Evolutionary conservation across 2,329 filamentous ascomycete species (phyloP).

Genomic region (Ustulina deusta): DNA sequence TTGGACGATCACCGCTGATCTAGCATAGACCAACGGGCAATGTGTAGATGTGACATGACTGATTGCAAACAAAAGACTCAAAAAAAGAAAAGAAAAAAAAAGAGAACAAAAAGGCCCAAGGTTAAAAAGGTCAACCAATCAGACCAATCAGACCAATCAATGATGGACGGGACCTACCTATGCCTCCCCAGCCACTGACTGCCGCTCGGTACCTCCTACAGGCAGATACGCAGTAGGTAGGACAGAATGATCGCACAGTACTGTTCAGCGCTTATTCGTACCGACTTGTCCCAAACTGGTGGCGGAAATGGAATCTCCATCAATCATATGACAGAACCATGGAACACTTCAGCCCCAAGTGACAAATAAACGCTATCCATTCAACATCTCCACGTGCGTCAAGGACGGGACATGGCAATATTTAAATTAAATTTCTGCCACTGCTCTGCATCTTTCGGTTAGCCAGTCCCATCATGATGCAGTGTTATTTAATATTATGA

Average conservation of each 20-base stretch:
- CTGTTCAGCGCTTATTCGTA: neutral
- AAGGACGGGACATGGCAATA: neutral
- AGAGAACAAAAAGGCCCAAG: too few relatives aligned
- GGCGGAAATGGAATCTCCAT: slow-evolving; percentile 34
- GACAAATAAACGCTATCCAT: neutral
- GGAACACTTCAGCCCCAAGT: neutral
- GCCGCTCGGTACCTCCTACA: neutral
- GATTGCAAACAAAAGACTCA: neutral
- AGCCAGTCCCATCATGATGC: neutral
- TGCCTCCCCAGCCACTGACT: neutral
- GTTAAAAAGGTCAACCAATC: neutral
- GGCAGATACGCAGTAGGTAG: neutral
- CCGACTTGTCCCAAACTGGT: neutral
- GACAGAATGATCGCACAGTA: neutral
- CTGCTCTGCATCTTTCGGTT: neutral
- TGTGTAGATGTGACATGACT: neutral
- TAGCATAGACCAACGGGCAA: too few relatives aligned
- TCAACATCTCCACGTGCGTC: slow-evolving; percentile 7
- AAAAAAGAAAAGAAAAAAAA: neutral
- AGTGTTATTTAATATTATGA: neutral
- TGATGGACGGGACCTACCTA: neutral
- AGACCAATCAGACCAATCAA: neutral
- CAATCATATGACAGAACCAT: slow-evolving; percentile 22
- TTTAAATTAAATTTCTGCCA: too few relatives aligned
- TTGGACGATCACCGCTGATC: too few relatives aligned